A percentile compares a stretch with the other conserved stretches of the same genome.
phyloP scores from a whole-genome alignment of 2,329 filamentous ascomycete genomes.

The Talaromyces funiculosus region DNA sequence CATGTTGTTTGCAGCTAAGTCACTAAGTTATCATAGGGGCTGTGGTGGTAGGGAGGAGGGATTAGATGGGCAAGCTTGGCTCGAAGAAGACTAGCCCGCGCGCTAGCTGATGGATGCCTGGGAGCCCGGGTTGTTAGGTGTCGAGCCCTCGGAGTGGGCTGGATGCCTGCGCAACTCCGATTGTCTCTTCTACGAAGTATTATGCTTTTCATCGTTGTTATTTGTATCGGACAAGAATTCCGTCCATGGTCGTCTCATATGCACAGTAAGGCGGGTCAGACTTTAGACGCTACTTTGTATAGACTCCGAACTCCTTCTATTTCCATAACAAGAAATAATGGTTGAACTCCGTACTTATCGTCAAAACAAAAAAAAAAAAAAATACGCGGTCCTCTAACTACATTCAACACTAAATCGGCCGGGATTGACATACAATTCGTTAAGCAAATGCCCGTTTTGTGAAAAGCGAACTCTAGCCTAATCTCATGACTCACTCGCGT shows the following conservation, averaged over 20 bases:
- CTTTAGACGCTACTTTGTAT: background rate
- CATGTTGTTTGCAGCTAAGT: constrained; percentile 24
- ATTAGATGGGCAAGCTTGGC: background rate
- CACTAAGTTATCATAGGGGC: background rate
- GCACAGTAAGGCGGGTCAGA: background rate
- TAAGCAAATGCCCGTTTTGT: background rate
- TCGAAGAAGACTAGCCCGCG: background rate
- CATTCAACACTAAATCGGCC: background rate
- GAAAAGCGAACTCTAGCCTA: background rate
- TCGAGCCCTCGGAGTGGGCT: background rate
- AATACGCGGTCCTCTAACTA: too few species aligned
- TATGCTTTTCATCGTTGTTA: background rate
- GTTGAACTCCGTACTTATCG: background rate
- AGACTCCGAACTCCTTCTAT: background rate
- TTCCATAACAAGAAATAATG: background rate
- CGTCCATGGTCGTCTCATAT: background rate
- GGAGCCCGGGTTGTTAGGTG: background rate
- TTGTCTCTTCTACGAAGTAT: background rate
- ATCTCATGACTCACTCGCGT: background rate
- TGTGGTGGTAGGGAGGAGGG: constrained; percentile 1
- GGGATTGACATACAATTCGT: background rate
- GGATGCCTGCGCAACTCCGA: background rate
- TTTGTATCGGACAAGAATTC: background rate
- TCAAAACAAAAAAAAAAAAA: background rate
- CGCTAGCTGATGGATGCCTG: background rate